Base-by-base conservation (phyloP, 108 stramenopile genomes). In the Asterionellopsis glacialis region DNA sequence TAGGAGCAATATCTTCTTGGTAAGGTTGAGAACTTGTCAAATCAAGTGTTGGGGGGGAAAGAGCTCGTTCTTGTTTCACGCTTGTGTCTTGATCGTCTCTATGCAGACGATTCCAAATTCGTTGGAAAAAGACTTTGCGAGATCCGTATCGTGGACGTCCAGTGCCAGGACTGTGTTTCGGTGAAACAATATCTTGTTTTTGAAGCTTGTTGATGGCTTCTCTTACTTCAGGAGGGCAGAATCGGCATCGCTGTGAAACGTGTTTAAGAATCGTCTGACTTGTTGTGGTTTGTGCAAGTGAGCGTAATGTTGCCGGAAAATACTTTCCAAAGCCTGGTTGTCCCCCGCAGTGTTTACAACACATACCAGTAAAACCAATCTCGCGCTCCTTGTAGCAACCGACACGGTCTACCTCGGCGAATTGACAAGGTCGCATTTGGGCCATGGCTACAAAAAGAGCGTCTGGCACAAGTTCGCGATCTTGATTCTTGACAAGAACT, bases 231-330 rank as follows among this genome's bases (percentile, higher is more conserved):
- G 67, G 70, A 14, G 87, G 87, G 41, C 78, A 76, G 62, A 69
- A 67, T 22, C 78, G 65, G 65, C 87, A 88, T 42, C 84, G 82
- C 40, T 56, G 53, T 11, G 73, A 73, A 50, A 88, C 73, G 59
- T 88, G 84, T 70, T 90, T 90, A 45, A 90, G 70, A 45, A 90
- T 86, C 10, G 88, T 84, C 54, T 84, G 84, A 52, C 67, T 73
- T 0, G 88, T 90, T 0, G 88, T 90, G 11, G 88, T 90, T 59
- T 90, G 88, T 3, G 83, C 81, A n/a, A 90, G 63, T 54, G 74
- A 79, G 18, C 81, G 70, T 14, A 77, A 61, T 21, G 81, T 76
- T 47, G 74, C 80, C 9, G 88, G 88, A 49, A 77, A 90, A 65
- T 74, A 90, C 2, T 75, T 65, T 39, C 87, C 87, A 68, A 75